Conservation (phyloP, 768 basidiomycete genomes). For the Collybia nuda region DNA sequence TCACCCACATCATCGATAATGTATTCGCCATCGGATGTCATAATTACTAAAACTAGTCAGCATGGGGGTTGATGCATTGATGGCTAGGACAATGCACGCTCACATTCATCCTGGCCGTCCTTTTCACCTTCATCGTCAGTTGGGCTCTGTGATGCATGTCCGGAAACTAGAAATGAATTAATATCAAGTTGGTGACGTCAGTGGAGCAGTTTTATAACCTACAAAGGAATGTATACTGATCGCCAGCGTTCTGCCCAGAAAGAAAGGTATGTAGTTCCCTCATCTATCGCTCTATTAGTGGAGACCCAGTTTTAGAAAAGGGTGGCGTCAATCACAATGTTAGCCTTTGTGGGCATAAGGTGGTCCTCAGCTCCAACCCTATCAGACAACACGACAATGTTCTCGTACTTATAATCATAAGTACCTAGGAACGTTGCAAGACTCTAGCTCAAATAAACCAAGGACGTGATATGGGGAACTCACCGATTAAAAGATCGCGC, state of each 20-base stretch:
- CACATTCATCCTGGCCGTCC: not conserved
- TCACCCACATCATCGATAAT: not conserved
- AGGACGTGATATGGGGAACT: not conserved
- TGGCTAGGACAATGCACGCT: not conserved
- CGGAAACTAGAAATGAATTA: not conserved
- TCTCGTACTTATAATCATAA: not conserved
- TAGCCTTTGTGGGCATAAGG: not conserved
- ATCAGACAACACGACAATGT: not conserved
- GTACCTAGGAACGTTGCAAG: not conserved
- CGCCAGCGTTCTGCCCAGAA: not conserved
- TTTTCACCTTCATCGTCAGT: not conserved
- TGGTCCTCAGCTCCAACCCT: not conserved
- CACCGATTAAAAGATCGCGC: not conserved
- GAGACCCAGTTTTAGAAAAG: not conserved
- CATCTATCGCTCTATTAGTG: not conserved
- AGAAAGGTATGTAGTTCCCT: not conserved
- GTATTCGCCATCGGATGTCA: no score
- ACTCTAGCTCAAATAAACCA: not conserved
- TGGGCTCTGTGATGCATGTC: not conserved
- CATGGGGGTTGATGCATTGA: no score
- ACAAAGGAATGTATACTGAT: not conserved
- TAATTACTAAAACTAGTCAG: not conserved
- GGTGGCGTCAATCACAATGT: not conserved
- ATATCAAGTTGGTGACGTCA: no score
- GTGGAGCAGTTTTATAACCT: not conserved